Evolutionary conservation across 192 early-diverging fungal genomes (phyloP).

Genomic region (Backusella parvicylindrica): DNA sequence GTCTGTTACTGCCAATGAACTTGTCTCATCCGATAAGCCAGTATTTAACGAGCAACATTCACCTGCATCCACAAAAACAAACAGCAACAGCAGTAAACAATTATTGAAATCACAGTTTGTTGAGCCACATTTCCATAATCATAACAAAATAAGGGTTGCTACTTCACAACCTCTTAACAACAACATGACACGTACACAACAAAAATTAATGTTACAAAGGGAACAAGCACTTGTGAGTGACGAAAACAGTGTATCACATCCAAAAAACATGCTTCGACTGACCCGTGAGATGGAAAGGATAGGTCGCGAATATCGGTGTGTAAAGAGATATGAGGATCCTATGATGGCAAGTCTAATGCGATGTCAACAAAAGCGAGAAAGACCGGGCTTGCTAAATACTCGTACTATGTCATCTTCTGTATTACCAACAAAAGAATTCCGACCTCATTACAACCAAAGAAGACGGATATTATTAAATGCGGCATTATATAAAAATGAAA

Average conservation of each 20-base stretch:
- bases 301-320: slow-evolving; percentile 37
- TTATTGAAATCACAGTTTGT: not conserved
- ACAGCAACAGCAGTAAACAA: not conserved
- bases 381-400: not conserved
- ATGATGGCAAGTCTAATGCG: slow-evolving; percentile 39
- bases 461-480: slow-evolving; percentile 6
- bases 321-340: slow-evolving; percentile 35
- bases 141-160: not conserved
- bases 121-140: not conserved
- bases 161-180: not conserved
- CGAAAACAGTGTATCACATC: slow-evolving; percentile 38
- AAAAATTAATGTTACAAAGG: slow-evolving; percentile 40
- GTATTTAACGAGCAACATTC: not conserved
- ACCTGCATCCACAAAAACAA: not conserved
- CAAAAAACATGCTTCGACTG: slow-evolving; percentile 36
- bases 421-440: not conserved
- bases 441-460: slow-evolving; percentile 1
- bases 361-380: not conserved
- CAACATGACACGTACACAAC: slow-evolving; percentile 40
- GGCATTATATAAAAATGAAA: not conserved
- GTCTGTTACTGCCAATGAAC: not conserved
- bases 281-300: slow-evolving; percentile 39
- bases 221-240: slow-evolving; percentile 37
- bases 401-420: slow-evolving; percentile 5
- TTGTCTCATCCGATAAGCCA: not conserved